Evolutionary conservation across 2,329 filamentous ascomycete species (phyloP), one percentile per base, ranked within the genome.

Genomic region (Fusarium sp.): DNA sequence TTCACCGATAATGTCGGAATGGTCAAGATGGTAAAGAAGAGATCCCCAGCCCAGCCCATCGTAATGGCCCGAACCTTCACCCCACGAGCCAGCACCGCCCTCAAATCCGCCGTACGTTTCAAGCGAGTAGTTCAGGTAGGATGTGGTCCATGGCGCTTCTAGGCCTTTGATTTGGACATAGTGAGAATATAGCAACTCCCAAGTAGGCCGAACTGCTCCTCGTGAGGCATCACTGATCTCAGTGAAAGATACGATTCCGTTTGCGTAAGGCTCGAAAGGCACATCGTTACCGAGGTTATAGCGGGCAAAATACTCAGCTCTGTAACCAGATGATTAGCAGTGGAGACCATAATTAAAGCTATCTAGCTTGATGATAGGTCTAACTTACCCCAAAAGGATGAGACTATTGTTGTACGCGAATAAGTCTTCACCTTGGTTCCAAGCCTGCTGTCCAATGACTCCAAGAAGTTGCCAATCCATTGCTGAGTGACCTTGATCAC

Each of bases 211-310:
- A 16, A 39, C 20, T 5, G 53, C 39, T 20, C 64, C 64, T 28
- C 18, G 65, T 23, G 16, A 66, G 29, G 20, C 68, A 33, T 56
- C 49, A 18, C 49, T 56, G 11, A 71, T 29, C 2, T 57, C 50
- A 9, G 37, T 2, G 35, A 66, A 69, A 6, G 23, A 66, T 44
- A 20, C 61, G 9, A 56, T 56, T 7, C 55, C 64, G 16, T 71
- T 71, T 20, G 60, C 60, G 12, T 71, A 71, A 1, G 68, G 54
- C 23, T 69, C 57, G 21, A 71, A 71, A 0, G 68, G 69, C 1
- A 71, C 68, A 11, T 71, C 57, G 9, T 69, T 31, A 9, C 52
- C 61, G 11, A 71, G 18, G 21, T 71, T 71, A 16, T 71, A 71
- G 15, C 57, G 41, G 0, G 65, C 54, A 18, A 58, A 66, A 20